These are phyloP conservation scores for Debaryomycetaceae sp. DNA, from an alignment of 1,139 yeast species.

Conservation along the genomic window DNA sequence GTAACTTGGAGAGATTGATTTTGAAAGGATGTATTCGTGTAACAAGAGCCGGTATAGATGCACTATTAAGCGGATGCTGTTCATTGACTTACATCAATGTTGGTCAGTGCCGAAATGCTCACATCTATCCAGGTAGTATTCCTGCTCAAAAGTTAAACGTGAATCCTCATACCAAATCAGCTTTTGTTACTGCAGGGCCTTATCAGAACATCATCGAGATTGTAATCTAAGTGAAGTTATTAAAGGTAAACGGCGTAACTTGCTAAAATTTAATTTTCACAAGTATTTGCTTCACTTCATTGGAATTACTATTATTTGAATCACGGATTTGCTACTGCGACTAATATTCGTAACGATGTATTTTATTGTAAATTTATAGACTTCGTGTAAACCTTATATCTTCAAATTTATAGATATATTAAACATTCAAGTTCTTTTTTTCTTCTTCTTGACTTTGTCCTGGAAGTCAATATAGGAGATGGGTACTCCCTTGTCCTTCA, in stretches of 20 bases:
- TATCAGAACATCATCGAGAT: slow-evolving; percentile 55
- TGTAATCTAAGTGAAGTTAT: slow-evolving; percentile 26
- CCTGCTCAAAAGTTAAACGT: slow-evolving; percentile 54
- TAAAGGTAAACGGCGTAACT: background rate
- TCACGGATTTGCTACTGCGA: background rate
- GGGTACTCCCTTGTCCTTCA: slow-evolving; percentile 67
- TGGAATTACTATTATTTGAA: background rate
- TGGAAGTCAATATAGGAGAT: slow-evolving; percentile 61
- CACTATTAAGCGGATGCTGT: slow-evolving; percentile 55
- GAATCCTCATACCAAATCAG: slow-evolving; percentile 50
- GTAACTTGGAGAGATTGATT: slow-evolving; percentile 43
- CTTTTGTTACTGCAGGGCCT: slow-evolving; percentile 56
- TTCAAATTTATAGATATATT: background rate
- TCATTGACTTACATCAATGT: slow-evolving; percentile 54
- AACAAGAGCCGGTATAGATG: slow-evolving; percentile 71
- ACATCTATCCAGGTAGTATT: slow-evolving; percentile 52
- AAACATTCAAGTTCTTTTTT: slow-evolving; percentile 26
- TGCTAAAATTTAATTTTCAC: background rate
- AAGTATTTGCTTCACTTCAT: background rate
- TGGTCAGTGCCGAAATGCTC: slow-evolving; percentile 67
- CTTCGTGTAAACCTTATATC: background rate
- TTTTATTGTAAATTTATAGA: background rate
- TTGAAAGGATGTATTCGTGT: slow-evolving; percentile 73
- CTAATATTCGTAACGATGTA: background rate
- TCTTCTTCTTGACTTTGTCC: slow-evolving; percentile 61